phyloP scores from a whole-genome alignment of 23 red algal genomes.

The Gracilaria vermiculophylla region DNA sequence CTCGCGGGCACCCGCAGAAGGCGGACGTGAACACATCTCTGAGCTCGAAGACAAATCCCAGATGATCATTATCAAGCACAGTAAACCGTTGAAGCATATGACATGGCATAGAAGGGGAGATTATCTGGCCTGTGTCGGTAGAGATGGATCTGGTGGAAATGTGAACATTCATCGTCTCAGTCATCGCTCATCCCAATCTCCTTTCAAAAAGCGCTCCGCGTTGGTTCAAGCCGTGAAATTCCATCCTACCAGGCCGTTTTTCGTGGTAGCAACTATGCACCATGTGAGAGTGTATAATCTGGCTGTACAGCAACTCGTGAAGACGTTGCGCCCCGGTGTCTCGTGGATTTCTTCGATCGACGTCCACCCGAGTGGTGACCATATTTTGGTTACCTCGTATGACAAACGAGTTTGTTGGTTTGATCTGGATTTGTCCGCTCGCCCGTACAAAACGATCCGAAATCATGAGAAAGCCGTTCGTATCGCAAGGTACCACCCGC shows the following conservation, averaged over 20 bases:
- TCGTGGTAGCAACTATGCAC: slow-evolving; percentile 90
- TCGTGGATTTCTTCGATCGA: slow-evolving; percentile 83
- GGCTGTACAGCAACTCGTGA: slow-evolving; percentile 59
- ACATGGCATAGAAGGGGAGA: slow-evolving; percentile 86
- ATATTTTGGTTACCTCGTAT: slow-evolving; percentile 80
- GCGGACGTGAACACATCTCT: not conserved
- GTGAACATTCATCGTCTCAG: slow-evolving; percentile 86
- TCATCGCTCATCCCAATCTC: slow-evolving; percentile 68
- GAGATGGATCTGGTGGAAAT: slow-evolving; percentile 61
- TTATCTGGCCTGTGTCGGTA: slow-evolving; percentile 75
- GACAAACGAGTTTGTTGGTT: slow-evolving; percentile 90
- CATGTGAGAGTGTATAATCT: slow-evolving; percentile 88
- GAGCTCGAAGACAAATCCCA: not conserved
- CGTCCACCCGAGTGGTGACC: slow-evolving; percentile 92
- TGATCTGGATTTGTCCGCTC: slow-evolving; percentile 79
- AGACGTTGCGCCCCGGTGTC: slow-evolving; percentile 78
- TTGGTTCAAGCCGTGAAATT: slow-evolving; percentile 71
- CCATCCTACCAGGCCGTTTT: slow-evolving; percentile 88
- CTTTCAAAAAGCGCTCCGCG: slow-evolving; percentile 64
- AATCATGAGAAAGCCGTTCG: slow-evolving; percentile 80
- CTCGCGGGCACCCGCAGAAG: not conserved
- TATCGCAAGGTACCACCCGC: slow-evolving; percentile 56
- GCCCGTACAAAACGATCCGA: slow-evolving; percentile 77
- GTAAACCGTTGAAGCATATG: slow-evolving; percentile 40
- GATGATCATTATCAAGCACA: slow-evolving; percentile 60